A percentile compares a stretch with the other conserved stretches of the same genome.
Conservation (phyloP, 495 filamentous ascomycete species). For the Aspergillus haitiensis region DNA sequence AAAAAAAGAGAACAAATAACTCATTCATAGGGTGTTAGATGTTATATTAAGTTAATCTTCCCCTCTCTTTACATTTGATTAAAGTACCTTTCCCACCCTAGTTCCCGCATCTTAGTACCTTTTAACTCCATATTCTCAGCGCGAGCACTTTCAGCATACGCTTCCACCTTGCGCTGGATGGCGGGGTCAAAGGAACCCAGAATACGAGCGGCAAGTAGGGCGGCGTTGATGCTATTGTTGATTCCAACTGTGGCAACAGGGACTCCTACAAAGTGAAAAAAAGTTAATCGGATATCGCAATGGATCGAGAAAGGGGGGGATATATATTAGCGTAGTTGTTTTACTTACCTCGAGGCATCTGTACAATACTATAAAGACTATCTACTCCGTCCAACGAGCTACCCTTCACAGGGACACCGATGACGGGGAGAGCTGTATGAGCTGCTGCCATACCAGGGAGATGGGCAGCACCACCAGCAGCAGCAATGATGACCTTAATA, state of each 20-base stretch:
- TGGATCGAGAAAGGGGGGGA: neutral
- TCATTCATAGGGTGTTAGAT: neutral
- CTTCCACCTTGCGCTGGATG: conserved; percentile 60
- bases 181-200: conserved; percentile 65
- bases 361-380: conserved; percentile 83
- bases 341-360: conserved; percentile 73
- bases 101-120: conserved; percentile 48
- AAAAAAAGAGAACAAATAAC: no score
- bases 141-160: conserved; percentile 70
- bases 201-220: conserved; percentile 82
- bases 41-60: conserved; percentile 4
- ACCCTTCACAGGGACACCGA: conserved; percentile 88
- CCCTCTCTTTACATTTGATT: conserved; percentile 49
- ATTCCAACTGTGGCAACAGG: conserved; percentile 89
- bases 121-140: conserved; percentile 60
- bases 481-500: conserved; percentile 90
- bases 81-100: conserved; percentile 72
- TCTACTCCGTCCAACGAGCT: conserved; percentile 86
- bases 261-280: conserved; percentile 53
- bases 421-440: conserved; percentile 84
- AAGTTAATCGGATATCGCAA: neutral
- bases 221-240: conserved; percentile 92
- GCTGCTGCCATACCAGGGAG: conserved; percentile 90
- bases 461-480: conserved; percentile 89
- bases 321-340: conserved; percentile 2